These are phyloP conservation scores for Penicillium brevicompactum DNA, from an alignment of 2,329 filamentous ascomycete genomes.

Conservation along the genomic window DNA sequence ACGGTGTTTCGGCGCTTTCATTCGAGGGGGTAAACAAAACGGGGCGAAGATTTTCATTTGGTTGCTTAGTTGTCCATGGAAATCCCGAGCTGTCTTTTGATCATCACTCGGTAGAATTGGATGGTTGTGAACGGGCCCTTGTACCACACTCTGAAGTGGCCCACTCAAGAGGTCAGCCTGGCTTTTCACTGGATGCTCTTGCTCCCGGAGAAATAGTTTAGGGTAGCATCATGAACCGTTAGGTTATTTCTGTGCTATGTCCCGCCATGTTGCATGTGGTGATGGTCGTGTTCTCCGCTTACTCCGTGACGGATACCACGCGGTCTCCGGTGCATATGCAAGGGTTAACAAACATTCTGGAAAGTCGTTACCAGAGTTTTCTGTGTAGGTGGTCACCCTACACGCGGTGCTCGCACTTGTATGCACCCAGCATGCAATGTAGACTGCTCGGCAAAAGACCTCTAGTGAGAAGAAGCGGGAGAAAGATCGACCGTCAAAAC, in stretches of 20 bases:
- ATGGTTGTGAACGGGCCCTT: constrained; percentile 3
- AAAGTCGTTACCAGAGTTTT: neutral
- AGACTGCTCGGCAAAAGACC: neutral
- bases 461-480: neutral
- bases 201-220: neutral
- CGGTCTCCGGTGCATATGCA: neutral
- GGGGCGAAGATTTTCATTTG: constrained; percentile 14
- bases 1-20: constrained; percentile 1
- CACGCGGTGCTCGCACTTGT: neutral
- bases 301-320: neutral
- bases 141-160: neutral
- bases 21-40: neutral
- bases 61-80: constrained; percentile 11
- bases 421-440: neutral
- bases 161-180: constrained; percentile 10
- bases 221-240: neutral
- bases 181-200: neutral
- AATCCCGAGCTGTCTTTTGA: constrained; percentile 10
- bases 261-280: neutral
- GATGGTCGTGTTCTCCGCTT: neutral
- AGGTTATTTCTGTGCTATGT: neutral
- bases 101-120: constrained; percentile 14
- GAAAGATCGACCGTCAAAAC: neutral
- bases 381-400: neutral
- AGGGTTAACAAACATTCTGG: neutral